Evolutionary conservation across 805 yeast species (phyloP).

Genomic region (Torulaspora delbrueckii): DNA sequence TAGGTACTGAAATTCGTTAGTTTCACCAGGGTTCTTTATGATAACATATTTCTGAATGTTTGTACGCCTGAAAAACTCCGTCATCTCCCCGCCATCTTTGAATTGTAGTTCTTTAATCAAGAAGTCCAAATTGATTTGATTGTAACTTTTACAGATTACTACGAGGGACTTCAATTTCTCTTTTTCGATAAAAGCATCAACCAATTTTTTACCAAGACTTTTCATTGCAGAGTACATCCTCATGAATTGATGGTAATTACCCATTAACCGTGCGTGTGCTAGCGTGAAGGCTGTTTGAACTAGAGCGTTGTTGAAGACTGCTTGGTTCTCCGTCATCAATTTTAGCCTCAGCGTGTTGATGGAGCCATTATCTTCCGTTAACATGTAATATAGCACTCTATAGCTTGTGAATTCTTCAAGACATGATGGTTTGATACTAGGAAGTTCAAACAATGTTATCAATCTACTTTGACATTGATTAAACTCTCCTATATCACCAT

Average conservation of each 20-base stretch:
- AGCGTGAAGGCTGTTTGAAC: constrained; percentile 32
- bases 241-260: constrained; percentile 54
- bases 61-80: constrained; percentile 41
- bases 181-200: constrained; percentile 51
- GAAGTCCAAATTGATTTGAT: constrained; percentile 41
- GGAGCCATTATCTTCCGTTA: constrained; percentile 55
- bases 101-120: constrained; percentile 41
- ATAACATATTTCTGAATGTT: constrained; percentile 37
- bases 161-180: constrained; percentile 55
- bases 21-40: constrained; percentile 25
- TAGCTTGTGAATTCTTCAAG: constrained; percentile 67
- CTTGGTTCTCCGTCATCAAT: constrained; percentile 15
- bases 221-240: constrained; percentile 38
- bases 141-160: constrained; percentile 53
- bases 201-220: constrained; percentile 42
- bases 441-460: constrained; percentile 51
- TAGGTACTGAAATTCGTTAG: constrained; percentile 32
- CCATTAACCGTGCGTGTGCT: constrained; percentile 32
- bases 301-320: constrained; percentile 16
- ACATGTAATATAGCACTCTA: constrained; percentile 64
- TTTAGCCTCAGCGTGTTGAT: constrained; percentile 26
- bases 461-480: constrained; percentile 91
- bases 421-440: constrained; percentile 37
- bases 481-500: constrained; percentile 85
- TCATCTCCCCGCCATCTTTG: constrained; percentile 36